phyloP scores from a whole-genome alignment of 305 asterid species.

The Fraxinus sp. region DNA sequence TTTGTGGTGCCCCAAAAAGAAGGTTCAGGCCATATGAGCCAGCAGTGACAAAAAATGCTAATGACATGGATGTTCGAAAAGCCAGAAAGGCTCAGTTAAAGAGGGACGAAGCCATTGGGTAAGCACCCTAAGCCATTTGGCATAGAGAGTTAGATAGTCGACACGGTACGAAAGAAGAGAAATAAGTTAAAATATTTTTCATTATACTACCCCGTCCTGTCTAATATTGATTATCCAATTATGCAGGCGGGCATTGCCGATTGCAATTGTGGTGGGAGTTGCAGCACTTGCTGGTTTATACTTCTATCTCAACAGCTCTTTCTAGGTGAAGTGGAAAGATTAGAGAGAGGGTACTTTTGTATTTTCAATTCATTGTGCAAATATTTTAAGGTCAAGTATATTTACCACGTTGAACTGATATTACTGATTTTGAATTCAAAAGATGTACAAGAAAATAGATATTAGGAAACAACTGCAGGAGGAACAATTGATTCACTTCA shows the following conservation, averaged over 20 bases:
- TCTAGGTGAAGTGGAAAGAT: slow-evolving; percentile 17
- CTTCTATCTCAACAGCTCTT: slow-evolving; percentile 64
- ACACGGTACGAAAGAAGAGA: background rate
- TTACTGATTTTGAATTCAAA: background rate
- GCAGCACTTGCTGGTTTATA: slow-evolving; percentile 62
- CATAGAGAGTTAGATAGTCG: background rate
- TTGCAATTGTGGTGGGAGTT: slow-evolving; percentile 69
- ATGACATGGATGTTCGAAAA: slow-evolving; percentile 53
- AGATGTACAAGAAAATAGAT: background rate
- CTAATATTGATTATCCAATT: background rate
- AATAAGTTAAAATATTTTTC: background rate
- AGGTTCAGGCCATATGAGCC: slow-evolving; percentile 69
- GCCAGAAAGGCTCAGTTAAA: slow-evolving; percentile 72
- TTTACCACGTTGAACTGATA: background rate
- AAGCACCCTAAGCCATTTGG: background rate
- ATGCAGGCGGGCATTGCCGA: slow-evolving; percentile 70
- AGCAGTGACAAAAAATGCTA: slow-evolving; percentile 60
- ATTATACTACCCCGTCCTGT: background rate
- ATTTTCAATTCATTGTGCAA: background rate
- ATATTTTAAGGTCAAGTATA: background rate
- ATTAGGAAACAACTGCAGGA: background rate
- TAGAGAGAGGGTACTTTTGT: background rate
- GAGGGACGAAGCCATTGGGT: slow-evolving; percentile 80
- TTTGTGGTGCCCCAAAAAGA: slow-evolving; percentile 91
- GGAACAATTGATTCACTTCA: background rate